Base-by-base conservation (phyloP, 352 stramenopile species). In the Globisporangium apiculatum region DNA sequence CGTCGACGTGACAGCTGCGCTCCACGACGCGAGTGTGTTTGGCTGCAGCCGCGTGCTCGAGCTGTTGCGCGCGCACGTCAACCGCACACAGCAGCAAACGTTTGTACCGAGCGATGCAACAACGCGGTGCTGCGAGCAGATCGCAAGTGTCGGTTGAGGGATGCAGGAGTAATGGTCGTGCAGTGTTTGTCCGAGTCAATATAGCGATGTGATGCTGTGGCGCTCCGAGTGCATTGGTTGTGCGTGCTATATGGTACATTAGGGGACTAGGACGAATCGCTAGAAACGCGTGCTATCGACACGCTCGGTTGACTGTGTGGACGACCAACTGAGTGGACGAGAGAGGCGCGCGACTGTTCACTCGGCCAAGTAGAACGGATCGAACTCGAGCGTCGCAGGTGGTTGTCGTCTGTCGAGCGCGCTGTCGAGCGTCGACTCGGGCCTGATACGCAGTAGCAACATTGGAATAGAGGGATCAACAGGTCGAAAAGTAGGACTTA, bases 321-420 rank as follows among this genome's bases (percentile, higher is more conserved):
- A 31, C 24, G 3, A 3, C 24, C 24, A 31, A 31, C 24, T 2
- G 24, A 31, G 24, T 31, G 24, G 24, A 31, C 24, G 24, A 31
- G 24, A 24, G 18, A 31, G 24, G 24, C 24, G 24, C 24, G 24
- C 24, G 24, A 3, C 24, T 31, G 24, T 37, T 62, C 49, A 62
- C 9, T 62, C 57, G 35, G 37, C 36, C 15, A 63, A 18, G 55
- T 79, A 80, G 56, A 77, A 80, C 31, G 75, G 63, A 48, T 85
- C 75, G 10, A 71, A 60, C 45, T 82, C 75, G 8, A 85, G 68
- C 51, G 75, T 61, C 36, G 61, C 46, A 5, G 59, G 49, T 12
- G 64, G 64, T 31, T 31, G 24, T 31, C 24, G 24, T 31, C 3
- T 31, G 24, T 31, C 24, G 5, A 71, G 47, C 11, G 55, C 53